Percentiles rank a stretch among this genome's conserved stretches.
These are phyloP conservation scores for Evernia prunastri DNA, from an alignment of 495 filamentous ascomycete genomes.

Conservation along the genomic window DNA sequence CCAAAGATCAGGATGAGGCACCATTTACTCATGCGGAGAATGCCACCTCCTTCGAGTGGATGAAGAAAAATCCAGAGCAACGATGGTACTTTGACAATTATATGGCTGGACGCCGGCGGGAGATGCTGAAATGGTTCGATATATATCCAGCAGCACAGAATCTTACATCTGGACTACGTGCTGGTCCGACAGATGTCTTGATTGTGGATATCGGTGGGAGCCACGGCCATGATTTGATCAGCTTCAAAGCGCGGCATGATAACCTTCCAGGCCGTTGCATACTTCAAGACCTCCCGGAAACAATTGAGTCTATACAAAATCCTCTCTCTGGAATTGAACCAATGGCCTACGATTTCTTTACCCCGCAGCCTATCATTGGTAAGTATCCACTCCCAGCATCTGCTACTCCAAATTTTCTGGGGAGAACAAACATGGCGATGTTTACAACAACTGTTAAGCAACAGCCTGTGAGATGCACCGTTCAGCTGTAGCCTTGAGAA, in stretches of 20 bases:
- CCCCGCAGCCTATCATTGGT: conserved; percentile 5
- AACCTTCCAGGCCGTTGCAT: not conserved
- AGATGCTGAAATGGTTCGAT: not conserved
- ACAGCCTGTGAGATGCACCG: too few species aligned
- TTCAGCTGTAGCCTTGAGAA: too few species aligned
- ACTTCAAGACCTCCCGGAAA: not conserved
- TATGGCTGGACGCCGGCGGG: conserved; percentile 26
- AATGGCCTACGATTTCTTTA: not conserved
- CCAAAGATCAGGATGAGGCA: conserved; percentile 19
- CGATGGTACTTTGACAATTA: conserved; percentile 29
- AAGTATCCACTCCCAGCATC: not conserved
- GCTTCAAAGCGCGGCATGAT: not conserved
- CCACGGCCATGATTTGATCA: not conserved
- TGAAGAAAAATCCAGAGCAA: conserved; percentile 28
- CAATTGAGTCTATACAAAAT: not conserved
- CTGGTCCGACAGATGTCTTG: not conserved
- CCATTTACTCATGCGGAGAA: conserved; percentile 29
- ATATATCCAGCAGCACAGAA: not conserved
- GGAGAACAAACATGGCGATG: too few species aligned
- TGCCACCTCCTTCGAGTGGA: conserved; percentile 24
- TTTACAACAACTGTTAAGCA: too few species aligned
- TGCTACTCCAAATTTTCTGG: too few species aligned
- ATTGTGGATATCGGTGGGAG: not conserved
- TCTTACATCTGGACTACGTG: not conserved
- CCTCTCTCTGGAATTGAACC: not conserved